phyloP scores from a whole-genome alignment of 129 eudicot genomes.

The sunflower (Helianthus annuus) region HanXRQr2.0-SUNRISE NC_035444.2:20915085-20915584 shows the following conservation, averaged over 20 bases:
- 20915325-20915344: constrained; percentile 66
- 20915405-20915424: constrained; percentile 52
- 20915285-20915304: constrained; percentile 61
- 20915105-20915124: too few relatives aligned
- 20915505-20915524: too few relatives aligned
- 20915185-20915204: constrained; percentile 96
- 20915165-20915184: constrained; percentile 98
- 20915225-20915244: too few relatives aligned
- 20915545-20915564: too few relatives aligned
- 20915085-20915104: too few relatives aligned
- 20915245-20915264: background rate
- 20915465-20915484: too few relatives aligned
- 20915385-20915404: constrained; percentile 94
- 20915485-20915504: too few relatives aligned
- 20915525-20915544: too few relatives aligned
- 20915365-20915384: constrained; percentile 65
- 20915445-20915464: too few relatives aligned
- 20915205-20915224: too few relatives aligned
- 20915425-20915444: constrained; percentile 51
- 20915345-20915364: constrained; percentile 64
- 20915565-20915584: too few relatives aligned
- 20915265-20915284: background rate
- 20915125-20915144: constrained; percentile 61
- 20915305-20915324: constrained; percentile 51
- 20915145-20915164: constrained; percentile 95